Conservation (phyloP, 805 yeast species). For the Candida endomychidarum region DNA sequence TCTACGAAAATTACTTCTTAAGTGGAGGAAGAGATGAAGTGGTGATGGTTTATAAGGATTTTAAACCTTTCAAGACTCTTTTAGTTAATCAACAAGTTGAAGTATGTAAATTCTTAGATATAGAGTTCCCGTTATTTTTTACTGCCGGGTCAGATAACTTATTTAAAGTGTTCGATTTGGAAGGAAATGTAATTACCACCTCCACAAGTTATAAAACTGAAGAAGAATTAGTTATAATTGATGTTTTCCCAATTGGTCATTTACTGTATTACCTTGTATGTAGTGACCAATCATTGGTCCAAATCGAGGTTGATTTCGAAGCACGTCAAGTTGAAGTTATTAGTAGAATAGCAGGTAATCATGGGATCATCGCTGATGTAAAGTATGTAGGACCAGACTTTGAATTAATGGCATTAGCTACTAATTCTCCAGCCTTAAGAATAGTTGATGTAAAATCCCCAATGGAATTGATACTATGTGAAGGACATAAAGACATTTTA, state of each 20-base stretch:
- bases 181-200: conserved; percentile 48
- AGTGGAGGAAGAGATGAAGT: conserved; percentile 91
- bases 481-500: conserved; percentile 84
- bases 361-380: conserved; percentile 92
- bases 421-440: conserved; percentile 88
- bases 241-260: conserved; percentile 44
- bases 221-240: conserved; percentile 74
- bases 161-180: conserved; percentile 63
- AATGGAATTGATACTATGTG: conserved; percentile 61
- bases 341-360: conserved; percentile 81
- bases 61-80: conserved; percentile 61
- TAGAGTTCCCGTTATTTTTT: conserved; percentile 24
- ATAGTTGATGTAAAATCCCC: conserved; percentile 63
- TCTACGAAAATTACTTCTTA: conserved; percentile 58
- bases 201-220: conserved; percentile 53
- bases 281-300: conserved; percentile 81
- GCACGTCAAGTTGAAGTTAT: conserved; percentile 30
- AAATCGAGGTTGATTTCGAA: conserved; percentile 35
- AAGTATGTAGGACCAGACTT: conserved; percentile 67
- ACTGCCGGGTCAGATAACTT: conserved; percentile 79
- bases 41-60: conserved; percentile 56
- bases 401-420: conserved; percentile 74
- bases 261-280: conserved; percentile 49
- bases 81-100: conserved; percentile 76
- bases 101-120: conserved; percentile 54